Conservation (phyloP, 1,139 yeast genomes). For the Sugiyamaella japonica region DNA sequence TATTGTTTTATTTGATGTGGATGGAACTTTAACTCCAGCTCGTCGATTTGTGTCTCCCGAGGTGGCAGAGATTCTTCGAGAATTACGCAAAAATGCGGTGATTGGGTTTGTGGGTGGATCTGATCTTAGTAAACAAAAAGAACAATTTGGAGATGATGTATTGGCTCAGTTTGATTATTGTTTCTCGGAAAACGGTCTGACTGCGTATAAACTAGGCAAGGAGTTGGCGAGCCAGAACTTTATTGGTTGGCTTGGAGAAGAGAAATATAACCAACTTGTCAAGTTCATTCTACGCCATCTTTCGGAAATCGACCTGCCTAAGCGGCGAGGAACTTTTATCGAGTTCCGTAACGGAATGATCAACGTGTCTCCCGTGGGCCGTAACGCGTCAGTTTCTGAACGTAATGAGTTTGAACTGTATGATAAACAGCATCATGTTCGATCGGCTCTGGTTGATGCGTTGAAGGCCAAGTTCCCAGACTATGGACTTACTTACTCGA, state of each 20-base stretch:
- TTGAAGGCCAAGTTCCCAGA: conserved; percentile 81
- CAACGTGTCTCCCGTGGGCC: conserved; percentile 95
- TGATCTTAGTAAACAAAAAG: conserved; percentile 90
- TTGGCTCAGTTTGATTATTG: conserved; percentile 87
- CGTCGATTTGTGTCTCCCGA: conserved; percentile 80
- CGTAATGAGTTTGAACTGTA: conserved; percentile 86
- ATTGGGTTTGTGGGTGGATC: conserved; percentile 99
- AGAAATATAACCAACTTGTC: conserved; percentile 84
- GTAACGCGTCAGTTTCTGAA: conserved; percentile 93
- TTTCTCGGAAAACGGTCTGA: conserved; percentile 95
- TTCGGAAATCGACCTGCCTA: conserved; percentile 82
- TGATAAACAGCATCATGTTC: conserved; percentile 76
- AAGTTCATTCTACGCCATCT: conserved; percentile 83
- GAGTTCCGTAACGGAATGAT: conserved; percentile 99
- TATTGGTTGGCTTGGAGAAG: conserved; percentile 94
- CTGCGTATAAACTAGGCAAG: conserved; percentile 91
- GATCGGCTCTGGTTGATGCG: conserved; percentile 81
- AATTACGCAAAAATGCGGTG: conserved; percentile 85
- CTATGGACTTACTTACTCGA: conserved; percentile 86
- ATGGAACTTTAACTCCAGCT: conserved; percentile 98
- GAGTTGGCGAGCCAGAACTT: conserved; percentile 89
- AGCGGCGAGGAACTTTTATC: conserved; percentile 85
- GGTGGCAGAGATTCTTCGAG: conserved; percentile 66
- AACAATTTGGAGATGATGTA: conserved; percentile 80
- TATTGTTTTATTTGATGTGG: conserved; percentile 88